Percentiles rank a stretch among this genome's conserved stretches.
These are phyloP conservation scores for Globisporangium acanthophoron DNA, from an alignment of 352 stramenopile species.

Conservation along the genomic window DNA sequence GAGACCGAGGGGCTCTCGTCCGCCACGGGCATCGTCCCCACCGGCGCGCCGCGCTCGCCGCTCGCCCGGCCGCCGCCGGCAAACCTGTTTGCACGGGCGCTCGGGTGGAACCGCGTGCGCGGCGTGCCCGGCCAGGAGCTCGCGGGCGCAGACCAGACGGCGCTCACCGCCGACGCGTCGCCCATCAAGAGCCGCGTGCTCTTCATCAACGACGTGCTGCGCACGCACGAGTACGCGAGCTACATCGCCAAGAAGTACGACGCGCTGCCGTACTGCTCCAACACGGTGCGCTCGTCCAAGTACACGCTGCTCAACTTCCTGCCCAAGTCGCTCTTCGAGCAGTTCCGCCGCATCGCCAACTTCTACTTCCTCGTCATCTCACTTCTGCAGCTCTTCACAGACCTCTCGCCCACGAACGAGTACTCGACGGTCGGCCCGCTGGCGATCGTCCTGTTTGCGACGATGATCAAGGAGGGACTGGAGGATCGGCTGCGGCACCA, in stretches of 20 bases:
- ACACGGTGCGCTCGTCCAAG: conserved; percentile 86
- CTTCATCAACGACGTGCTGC: conserved; percentile 61
- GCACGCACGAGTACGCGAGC: conserved; percentile 55
- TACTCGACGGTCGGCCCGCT: conserved; percentile 85
- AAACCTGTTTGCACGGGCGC: conserved; percentile 3
- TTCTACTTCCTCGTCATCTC: conserved; percentile 97
- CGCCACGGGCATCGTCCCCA: conserved; percentile 6
- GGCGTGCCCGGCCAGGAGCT: conserved; percentile 21
- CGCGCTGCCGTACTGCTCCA: conserved; percentile 36
- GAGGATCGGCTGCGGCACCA: conserved; percentile 72
- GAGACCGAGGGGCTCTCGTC: conserved; percentile 13
- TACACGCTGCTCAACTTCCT: conserved; percentile 95
- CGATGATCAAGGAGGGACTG: conserved; percentile 82
- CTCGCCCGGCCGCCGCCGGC: too few relatives aligned
- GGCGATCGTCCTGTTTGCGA: conserved; percentile 70
- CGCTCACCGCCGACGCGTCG: conserved; percentile 5
- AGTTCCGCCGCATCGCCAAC: conserved; percentile 95
- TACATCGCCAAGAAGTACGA: conserved; percentile 43
- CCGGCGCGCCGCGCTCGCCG: neutral
- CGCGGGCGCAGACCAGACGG: neutral
- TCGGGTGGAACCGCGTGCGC: conserved; percentile 31
- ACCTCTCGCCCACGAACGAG: conserved; percentile 82
- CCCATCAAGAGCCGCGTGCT: conserved; percentile 52
- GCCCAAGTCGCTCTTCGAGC: conserved; percentile 92
- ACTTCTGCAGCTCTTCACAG: conserved; percentile 90